phyloP scores from a whole-genome alignment of 768 basidiomycete genomes.

The Cystofilobasidium capitatum region DNA sequence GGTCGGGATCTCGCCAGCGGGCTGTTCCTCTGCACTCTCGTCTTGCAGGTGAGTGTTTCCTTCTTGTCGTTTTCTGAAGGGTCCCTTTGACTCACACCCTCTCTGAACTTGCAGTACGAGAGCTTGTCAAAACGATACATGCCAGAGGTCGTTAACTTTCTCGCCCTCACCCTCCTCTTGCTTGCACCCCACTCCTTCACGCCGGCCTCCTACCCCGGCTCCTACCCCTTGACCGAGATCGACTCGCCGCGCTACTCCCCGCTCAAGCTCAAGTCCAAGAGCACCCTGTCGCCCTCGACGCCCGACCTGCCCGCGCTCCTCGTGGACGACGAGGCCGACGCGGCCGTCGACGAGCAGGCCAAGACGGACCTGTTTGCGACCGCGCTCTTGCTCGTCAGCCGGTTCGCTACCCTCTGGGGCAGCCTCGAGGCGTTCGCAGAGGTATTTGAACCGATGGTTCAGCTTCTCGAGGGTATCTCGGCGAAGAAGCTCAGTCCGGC shows the following conservation, averaged over 20 bases:
- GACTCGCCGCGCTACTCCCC: conserved; percentile 45
- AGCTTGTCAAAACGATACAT: conserved; percentile 69
- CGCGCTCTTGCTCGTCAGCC: conserved; percentile 58
- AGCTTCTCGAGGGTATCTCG: conserved; percentile 52
- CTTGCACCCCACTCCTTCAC: conserved; percentile 57
- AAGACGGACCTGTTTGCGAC: conserved; percentile 64
- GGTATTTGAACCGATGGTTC: conserved; percentile 59
- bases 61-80: background rate
- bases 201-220: conserved; percentile 51
- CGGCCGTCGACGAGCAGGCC: conserved; percentile 47
- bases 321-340: conserved; percentile 33
- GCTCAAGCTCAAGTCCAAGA: conserved; percentile 40
- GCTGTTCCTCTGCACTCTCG: conserved; percentile 75
- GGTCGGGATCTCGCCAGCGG: conserved; percentile 70
- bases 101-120: conserved; percentile 56
- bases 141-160: conserved; percentile 80
- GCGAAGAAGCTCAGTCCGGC: conserved; percentile 43
- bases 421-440: conserved; percentile 65
- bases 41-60: conserved; percentile 42
- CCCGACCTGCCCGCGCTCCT: conserved; percentile 39
- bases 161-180: conserved; percentile 59
- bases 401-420: conserved; percentile 69
- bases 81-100: background rate
- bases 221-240: conserved; percentile 65
- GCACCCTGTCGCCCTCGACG: conserved; percentile 1